Conservation (phyloP, 2,329 filamentous ascomycete genomes). For the Cephalotrichum gorgonifer region DNA sequence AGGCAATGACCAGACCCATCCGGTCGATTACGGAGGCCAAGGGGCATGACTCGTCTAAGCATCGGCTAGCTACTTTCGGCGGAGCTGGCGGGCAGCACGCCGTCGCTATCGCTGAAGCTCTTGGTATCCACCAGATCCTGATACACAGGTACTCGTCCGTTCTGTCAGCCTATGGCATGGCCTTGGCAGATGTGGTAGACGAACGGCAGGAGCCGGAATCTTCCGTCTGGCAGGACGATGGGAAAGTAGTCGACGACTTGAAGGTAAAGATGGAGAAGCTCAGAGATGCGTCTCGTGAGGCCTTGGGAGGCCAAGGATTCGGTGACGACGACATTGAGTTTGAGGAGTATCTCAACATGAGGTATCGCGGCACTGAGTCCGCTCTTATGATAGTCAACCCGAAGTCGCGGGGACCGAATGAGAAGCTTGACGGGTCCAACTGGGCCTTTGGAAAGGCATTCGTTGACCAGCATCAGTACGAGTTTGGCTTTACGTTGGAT, state of each 20-base stretch:
- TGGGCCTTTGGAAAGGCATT: conserved; percentile 84
- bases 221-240: conserved; percentile 48
- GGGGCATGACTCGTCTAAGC: conserved; percentile 81
- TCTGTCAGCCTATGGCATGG: conserved; percentile 86
- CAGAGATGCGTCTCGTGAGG: conserved; percentile 60
- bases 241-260: conserved; percentile 47
- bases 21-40: conserved; percentile 85
- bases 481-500: conserved; percentile 81
- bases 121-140: conserved; percentile 78
- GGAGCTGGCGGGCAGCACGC: conserved; percentile 88
- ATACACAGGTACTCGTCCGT: conserved; percentile 83
- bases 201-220: conserved; percentile 74
- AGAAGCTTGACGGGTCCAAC: conserved; percentile 46
- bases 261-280: conserved; percentile 67
- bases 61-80: conserved; percentile 85
- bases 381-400: conserved; percentile 84
- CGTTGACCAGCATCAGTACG: conserved; percentile 76
- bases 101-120: conserved; percentile 75
- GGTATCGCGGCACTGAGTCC: conserved; percentile 83
- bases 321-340: conserved; percentile 63
- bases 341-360: conserved; percentile 90
- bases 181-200: conserved; percentile 83
- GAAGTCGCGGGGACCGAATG: conserved; percentile 42
- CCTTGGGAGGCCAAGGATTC: conserved; percentile 71
- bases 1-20: conserved; percentile 85